phyloP scores from a whole-genome alignment of 139 green algal genomes.

The Coelastrella sp. region DNA sequence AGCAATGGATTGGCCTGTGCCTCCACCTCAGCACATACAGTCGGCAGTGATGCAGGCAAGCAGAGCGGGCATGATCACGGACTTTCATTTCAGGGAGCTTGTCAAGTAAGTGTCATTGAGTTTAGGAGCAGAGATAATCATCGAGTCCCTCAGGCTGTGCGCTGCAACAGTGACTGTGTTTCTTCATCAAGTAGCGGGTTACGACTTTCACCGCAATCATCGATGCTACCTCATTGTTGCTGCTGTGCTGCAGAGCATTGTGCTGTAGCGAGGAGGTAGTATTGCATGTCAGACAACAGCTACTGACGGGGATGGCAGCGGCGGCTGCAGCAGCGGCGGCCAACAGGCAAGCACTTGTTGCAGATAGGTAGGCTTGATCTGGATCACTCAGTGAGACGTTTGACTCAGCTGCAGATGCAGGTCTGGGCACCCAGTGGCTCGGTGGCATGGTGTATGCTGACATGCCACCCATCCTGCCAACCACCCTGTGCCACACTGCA shows the following conservation, averaged over 20 bases:
- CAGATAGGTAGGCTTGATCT: not conserved
- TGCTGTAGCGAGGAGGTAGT: not conserved
- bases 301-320: not conserved
- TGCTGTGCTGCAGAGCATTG: not conserved
- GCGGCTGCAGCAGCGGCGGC: slow-evolving; percentile 2
- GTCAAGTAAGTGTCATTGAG: slow-evolving; percentile 23
- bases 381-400: not conserved
- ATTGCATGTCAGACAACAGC: not conserved
- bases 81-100: slow-evolving; percentile 26
- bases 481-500: too few species aligned
- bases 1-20: slow-evolving; percentile 22
- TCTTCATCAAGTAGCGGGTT: not conserved
- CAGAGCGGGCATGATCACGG: not conserved
- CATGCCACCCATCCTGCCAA: too few species aligned
- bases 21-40: not conserved
- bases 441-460: too few species aligned
- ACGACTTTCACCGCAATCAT: not conserved
- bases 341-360: not conserved
- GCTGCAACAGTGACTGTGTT: too few species aligned
- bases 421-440: too few species aligned
- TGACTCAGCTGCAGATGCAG: too few species aligned
- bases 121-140: too few species aligned
- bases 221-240: not conserved
- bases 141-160: too few species aligned
- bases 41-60: not conserved